phyloP scores from a whole-genome alignment of 73 alveolate species.

The Paramecium sexaurelia region DNA sequence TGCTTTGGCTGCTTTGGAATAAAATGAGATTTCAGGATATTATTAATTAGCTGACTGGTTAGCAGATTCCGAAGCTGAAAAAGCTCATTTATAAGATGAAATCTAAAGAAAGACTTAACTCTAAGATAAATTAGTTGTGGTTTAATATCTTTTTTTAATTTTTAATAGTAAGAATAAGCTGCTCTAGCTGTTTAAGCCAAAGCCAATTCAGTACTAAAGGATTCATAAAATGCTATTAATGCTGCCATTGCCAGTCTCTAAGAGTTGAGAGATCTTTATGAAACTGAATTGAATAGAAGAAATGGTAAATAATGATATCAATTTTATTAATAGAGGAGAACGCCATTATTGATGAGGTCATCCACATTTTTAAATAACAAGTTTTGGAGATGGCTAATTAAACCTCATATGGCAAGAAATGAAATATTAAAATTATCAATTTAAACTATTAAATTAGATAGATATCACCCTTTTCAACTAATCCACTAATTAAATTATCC shows the following conservation, averaged over 20 bases:
- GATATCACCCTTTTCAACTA: neutral
- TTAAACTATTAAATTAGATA: neutral
- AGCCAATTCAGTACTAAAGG: conserved; percentile 19
- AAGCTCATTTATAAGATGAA: conserved; percentile 36
- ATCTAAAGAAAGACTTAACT: conserved; percentile 42
- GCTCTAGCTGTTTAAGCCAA: conserved; percentile 52
- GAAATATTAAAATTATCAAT: neutral
- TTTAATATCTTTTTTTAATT: neutral
- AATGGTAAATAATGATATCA: neutral
- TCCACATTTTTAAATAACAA: conserved; percentile 46
- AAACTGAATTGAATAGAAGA: conserved; percentile 48
- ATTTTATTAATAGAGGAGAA: conserved; percentile 19
- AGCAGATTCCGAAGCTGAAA: conserved; percentile 48
- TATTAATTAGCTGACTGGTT: conserved; percentile 59
- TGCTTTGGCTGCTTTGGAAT: neutral
- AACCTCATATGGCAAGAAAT: conserved; percentile 48
- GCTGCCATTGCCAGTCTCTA: conserved; percentile 8
- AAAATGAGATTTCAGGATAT: conserved; percentile 36
- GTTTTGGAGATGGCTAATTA: conserved; percentile 9
- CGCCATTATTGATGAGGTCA: conserved; percentile 47
- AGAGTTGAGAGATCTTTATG: conserved; percentile 16
- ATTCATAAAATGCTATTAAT: conserved; percentile 51
- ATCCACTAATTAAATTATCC: conserved; percentile 59
- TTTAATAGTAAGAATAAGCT: conserved; percentile 45
- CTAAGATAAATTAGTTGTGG: conserved; percentile 51